Conservation (phyloP, 169 alveolate species). For the Besnoitia besnoiti region DNA sequence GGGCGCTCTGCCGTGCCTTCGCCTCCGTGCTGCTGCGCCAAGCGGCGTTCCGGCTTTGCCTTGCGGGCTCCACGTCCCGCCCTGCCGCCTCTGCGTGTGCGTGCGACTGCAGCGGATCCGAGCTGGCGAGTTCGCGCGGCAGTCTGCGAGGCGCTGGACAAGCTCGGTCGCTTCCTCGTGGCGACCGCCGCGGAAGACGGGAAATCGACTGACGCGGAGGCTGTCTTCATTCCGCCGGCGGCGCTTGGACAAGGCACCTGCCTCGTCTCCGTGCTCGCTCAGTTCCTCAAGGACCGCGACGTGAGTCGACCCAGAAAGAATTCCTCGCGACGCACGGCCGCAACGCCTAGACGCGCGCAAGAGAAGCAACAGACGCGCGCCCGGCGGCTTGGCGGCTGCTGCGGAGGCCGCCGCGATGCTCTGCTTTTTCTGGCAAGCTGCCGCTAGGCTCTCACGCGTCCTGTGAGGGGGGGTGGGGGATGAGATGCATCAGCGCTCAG, state of each 20-base stretch:
- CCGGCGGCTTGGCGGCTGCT: no score
- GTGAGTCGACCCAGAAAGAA: not conserved
- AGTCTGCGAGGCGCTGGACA: not conserved
- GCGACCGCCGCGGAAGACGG: not conserved
- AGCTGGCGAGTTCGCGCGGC: conserved; percentile 18
- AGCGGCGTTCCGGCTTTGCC: not conserved
- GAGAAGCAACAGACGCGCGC: not conserved
- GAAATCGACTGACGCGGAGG: not conserved
- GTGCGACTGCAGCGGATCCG: not conserved
- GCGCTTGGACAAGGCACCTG: conserved; percentile 1
- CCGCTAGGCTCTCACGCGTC: no score
- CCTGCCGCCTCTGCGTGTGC: no score
- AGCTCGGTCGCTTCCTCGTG: not conserved
- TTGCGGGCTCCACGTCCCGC: no score
- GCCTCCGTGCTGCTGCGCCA: no score
- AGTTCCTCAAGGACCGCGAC: conserved; percentile 8
- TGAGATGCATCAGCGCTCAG: no score
- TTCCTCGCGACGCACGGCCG: no score
- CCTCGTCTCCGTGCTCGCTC: not conserved
- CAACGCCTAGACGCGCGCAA: no score
- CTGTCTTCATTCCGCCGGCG: not conserved
- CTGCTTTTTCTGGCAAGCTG: not conserved
- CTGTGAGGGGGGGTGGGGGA: no score
- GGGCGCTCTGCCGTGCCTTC: not conserved
- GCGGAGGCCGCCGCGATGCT: no score